Conservation (phyloP, 306 rosid species). For the Gastrolobium bilobum region DNA sequence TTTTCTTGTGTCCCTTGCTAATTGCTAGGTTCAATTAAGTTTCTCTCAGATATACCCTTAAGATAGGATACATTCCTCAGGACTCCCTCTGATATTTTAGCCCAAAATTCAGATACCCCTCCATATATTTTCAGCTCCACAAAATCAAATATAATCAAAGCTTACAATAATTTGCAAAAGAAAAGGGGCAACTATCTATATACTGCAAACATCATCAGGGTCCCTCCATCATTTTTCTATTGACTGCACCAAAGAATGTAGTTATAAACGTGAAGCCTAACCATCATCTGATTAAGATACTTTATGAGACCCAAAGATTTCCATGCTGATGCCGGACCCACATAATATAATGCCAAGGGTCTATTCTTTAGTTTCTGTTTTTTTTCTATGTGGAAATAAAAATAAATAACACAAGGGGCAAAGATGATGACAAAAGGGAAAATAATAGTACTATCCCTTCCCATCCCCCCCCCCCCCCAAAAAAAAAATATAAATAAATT, state of each 20-base stretch:
- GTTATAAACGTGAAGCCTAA: constrained; percentile 80
- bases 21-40: constrained; percentile 6
- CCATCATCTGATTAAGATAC: constrained; percentile 74
- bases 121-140: background rate
- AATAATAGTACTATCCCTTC: constrained; percentile 2
- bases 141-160: background rate
- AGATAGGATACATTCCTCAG: constrained; percentile 46
- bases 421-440: background rate
- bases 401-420: constrained; percentile 46
- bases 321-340: constrained; percentile 59
- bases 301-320: constrained; percentile 61
- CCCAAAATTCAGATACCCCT: constrained; percentile 9
- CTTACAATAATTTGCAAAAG: constrained; percentile 33
- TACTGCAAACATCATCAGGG: constrained; percentile 65
- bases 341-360: constrained; percentile 23
- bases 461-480: background rate
- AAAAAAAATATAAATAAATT: constrained; percentile 22
- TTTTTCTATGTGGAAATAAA: constrained; percentile 10
- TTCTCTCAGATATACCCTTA: constrained; percentile 25
- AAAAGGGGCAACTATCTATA: constrained; percentile 60
- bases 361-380: constrained; percentile 1
- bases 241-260: constrained; percentile 66
- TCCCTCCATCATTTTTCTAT: constrained; percentile 68
- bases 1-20: constrained; percentile 1
- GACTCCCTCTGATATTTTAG: background rate